Evolutionary conservation across 2,329 filamentous ascomycete genomes (phyloP).

Genomic region (Aspergillus novoparasiticus): DNA sequence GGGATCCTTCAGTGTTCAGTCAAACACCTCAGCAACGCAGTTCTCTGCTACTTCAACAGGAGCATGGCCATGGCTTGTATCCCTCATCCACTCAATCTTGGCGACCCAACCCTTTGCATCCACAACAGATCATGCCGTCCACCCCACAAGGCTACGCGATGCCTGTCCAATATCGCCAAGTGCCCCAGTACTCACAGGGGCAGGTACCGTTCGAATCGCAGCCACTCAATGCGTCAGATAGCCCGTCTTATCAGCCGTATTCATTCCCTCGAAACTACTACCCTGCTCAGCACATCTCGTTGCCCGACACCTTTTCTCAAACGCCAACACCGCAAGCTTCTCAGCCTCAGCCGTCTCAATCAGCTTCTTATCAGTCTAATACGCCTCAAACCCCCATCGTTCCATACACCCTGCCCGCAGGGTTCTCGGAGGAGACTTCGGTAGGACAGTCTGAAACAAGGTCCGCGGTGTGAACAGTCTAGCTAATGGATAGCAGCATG

Average conservation of each 20-base stretch:
- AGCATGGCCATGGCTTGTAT: constrained; percentile 36
- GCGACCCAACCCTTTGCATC: constrained; percentile 36
- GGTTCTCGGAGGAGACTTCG: constrained; percentile 29
- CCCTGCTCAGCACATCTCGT: constrained; percentile 28
- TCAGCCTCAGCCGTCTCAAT: constrained; percentile 25
- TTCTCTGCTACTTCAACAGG: constrained; percentile 27
- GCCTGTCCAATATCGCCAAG: constrained; percentile 34
- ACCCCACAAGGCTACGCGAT: constrained; percentile 31
- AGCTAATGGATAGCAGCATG: constrained; percentile 25
- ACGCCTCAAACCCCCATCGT: constrained; percentile 24
- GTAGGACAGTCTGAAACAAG: constrained; percentile 18
- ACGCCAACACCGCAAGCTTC: constrained; percentile 26
- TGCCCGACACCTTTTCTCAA: constrained; percentile 33
- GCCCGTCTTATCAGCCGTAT: constrained; percentile 37
- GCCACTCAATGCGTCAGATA: constrained; percentile 31
- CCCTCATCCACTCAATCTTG: constrained; percentile 33
- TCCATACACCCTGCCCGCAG: constrained; percentile 31
- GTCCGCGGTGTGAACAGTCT: not conserved
- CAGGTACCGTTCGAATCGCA: constrained; percentile 35
- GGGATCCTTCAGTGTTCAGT: constrained; percentile 41
- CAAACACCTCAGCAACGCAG: constrained; percentile 28
- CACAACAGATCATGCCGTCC: constrained; percentile 24
- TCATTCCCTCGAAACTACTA: constrained; percentile 37
- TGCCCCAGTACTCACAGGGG: constrained; percentile 34
- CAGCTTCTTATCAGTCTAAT: constrained; percentile 21